A percentile compares a stretch with the other conserved stretches of the same genome.
Conservation (phyloP, 2,329 filamentous ascomycete species). For the Pseudogymnoascus sp. region DNA sequence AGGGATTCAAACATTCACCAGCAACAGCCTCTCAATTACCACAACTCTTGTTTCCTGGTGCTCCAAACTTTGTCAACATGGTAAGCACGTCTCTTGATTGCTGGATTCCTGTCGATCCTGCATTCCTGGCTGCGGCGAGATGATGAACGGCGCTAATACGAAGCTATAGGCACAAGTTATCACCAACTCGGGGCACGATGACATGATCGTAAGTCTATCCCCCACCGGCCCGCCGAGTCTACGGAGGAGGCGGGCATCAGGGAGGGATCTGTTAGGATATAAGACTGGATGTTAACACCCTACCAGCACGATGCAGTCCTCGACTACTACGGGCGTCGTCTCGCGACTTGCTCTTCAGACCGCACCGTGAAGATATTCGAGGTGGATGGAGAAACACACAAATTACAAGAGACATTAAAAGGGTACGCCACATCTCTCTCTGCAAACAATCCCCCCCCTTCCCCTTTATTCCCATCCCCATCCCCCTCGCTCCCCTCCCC, state of each 20-base stretch:
- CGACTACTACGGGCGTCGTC: constrained; percentile 93
- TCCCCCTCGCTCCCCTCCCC: background rate
- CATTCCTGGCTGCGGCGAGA: background rate
- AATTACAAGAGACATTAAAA: constrained; percentile 85
- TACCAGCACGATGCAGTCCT: constrained; percentile 88
- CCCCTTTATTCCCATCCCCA: background rate
- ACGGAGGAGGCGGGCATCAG: background rate
- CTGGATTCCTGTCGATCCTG: background rate
- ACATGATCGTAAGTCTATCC: constrained; percentile 84
- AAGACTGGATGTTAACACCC: constrained; percentile 19
- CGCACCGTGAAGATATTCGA: constrained; percentile 99
- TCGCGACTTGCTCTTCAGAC: constrained; percentile 96
- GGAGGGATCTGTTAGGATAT: background rate
- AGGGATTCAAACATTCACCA: constrained; percentile 3
- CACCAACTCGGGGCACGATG: constrained; percentile 85
- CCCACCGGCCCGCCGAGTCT: background rate
- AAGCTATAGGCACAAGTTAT: constrained; percentile 64
- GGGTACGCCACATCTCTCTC: constrained; percentile 49
- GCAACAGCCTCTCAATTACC: background rate
- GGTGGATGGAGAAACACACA: constrained; percentile 85
- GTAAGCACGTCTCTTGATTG: background rate
- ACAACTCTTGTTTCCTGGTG: background rate
- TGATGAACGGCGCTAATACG: background rate
- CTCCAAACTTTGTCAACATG: constrained; percentile 3
- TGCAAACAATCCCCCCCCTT: background rate